These are phyloP conservation scores for Collybia mongolica DNA, from an alignment of 768 basidiomycete genomes.

Conservation along the genomic window DNA sequence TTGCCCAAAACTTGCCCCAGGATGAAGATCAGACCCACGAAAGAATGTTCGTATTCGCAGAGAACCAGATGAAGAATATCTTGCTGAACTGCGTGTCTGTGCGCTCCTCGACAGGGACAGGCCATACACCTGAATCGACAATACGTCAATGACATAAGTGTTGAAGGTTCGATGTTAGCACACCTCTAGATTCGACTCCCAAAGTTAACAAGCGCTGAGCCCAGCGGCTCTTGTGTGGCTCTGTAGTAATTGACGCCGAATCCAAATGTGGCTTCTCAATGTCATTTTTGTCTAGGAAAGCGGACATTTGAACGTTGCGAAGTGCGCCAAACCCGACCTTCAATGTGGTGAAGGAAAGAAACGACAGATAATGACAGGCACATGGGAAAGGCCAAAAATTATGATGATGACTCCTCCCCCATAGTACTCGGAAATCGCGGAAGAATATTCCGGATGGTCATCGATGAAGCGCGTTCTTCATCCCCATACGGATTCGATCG, in stretches of 20 bases:
- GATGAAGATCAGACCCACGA: conserved; percentile 28
- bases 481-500: too few relatives aligned
- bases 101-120: conserved; percentile 54
- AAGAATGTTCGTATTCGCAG: conserved; percentile 70
- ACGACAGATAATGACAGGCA: too few relatives aligned
- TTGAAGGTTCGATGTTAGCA: neutral
- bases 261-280: neutral
- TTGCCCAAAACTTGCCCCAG: neutral
- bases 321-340: neutral
- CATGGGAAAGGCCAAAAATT: too few relatives aligned
- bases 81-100: conserved; percentile 63
- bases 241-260: too few relatives aligned
- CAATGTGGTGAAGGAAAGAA: too few relatives aligned
- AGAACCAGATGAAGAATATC: conserved; percentile 78
- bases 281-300: neutral
- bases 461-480: too few relatives aligned
- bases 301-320: neutral
- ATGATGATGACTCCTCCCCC: too few relatives aligned
- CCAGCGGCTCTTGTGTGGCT: conserved; percentile 5
- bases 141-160: neutral
- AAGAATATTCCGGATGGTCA: too few relatives aligned
- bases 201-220: conserved; percentile 15
- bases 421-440: too few relatives aligned
- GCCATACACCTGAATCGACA: conserved; percentile 44
- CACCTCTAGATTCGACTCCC: conserved; percentile 35